phyloP scores from a whole-genome alignment of 345 rosid species.

The Pistacia vera region DNA sequence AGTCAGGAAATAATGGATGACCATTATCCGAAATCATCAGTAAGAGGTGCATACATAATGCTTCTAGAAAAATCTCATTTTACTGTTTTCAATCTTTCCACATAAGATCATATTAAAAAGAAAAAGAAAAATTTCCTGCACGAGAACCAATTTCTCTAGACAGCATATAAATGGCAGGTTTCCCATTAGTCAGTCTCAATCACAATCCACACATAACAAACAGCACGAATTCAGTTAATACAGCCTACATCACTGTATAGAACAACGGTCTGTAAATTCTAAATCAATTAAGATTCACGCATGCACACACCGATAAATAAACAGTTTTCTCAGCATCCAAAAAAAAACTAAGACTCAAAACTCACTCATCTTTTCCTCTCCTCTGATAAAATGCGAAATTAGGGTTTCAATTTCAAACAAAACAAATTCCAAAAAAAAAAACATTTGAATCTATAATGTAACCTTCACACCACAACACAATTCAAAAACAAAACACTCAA shows the following conservation, averaged over 20 bases:
- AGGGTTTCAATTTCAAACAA: slow-evolving; percentile 3
- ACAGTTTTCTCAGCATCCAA: not conserved
- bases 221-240: not conserved
- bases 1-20: not conserved
- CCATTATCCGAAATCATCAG: not conserved
- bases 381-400: not conserved
- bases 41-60: not conserved
- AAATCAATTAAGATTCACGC: not conserved
- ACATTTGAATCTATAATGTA: not conserved
- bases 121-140: too few relatives aligned
- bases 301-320: not conserved
- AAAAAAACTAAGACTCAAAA: not conserved
- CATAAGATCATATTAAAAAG: too few relatives aligned
- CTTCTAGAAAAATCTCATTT: too few relatives aligned
- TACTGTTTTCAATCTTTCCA: too few relatives aligned
- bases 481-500: not conserved
- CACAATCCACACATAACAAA: not conserved
- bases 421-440: not conserved
- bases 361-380: not conserved
- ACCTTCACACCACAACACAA: not conserved
- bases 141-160: not conserved
- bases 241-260: not conserved
- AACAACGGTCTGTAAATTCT: not conserved
- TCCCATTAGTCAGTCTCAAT: slow-evolving; percentile 3
- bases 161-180: not conserved